A percentile compares a stretch with the other conserved stretches of the same genome.
Evolutionary conservation across 371 early-diverging fungal genomes (phyloP).

Genomic region (Apophysomyces variabilis): DNA sequence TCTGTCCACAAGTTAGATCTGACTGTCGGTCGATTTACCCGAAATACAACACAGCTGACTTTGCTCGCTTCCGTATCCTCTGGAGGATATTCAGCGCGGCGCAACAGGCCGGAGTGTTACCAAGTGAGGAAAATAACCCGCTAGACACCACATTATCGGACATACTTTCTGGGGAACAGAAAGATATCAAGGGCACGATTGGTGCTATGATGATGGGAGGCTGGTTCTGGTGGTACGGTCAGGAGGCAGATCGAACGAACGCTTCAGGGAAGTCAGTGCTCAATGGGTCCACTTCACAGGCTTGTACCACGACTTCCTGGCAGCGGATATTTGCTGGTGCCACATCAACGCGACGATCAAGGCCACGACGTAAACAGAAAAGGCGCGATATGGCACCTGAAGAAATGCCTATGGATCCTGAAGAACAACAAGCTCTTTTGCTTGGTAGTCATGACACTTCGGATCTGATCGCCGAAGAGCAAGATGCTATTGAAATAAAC

Average conservation of each 20-base stretch:
- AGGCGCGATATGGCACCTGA: neutral
- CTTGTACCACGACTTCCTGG: constrained; percentile 20
- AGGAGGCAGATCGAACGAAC: constrained; percentile 11
- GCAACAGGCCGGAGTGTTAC: neutral
- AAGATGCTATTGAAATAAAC: constrained; percentile 40
- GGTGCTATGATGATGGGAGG: constrained; percentile 37
- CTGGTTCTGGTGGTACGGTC: constrained; percentile 56
- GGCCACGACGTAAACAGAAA: constrained; percentile 4
- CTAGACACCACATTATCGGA: constrained; percentile 34
- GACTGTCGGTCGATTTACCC: constrained; percentile 7
- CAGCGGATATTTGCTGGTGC: constrained; percentile 24
- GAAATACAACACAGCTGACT: constrained; percentile 37
- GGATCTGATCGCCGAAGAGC: constrained; percentile 27
- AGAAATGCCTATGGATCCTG: constrained; percentile 15
- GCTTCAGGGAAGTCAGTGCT: constrained; percentile 10
- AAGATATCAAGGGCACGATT: constrained; percentile 13
- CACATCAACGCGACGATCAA: neutral
- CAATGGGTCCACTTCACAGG: neutral
- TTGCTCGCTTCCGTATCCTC: constrained; percentile 30
- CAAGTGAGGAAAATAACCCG: constrained; percentile 18
- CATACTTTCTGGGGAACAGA: constrained; percentile 13
- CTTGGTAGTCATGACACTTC: constrained; percentile 21
- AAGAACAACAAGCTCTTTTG: constrained; percentile 27
- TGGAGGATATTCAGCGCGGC: constrained; percentile 21
- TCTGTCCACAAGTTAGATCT: constrained; percentile 17